Base-by-base conservation (phyloP, 176 grass and related monocot genomes). In the Cenchrus fungigraminus region DNA sequence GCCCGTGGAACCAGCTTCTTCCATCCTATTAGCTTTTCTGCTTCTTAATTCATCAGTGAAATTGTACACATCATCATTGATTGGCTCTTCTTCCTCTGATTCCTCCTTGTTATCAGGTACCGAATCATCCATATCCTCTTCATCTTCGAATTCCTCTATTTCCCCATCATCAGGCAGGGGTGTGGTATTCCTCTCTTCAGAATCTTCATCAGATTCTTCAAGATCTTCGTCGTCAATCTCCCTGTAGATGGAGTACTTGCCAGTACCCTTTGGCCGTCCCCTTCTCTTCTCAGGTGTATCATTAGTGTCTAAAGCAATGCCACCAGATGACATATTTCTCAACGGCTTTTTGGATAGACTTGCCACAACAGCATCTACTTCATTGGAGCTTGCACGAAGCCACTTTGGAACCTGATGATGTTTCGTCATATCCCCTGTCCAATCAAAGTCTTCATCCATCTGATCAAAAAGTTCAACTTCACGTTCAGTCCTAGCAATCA, bases 361-460 rank as follows among this genome's bases (percentile, higher is more conserved):
- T 9, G 81, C 56, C 28, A 92, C 81, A 45, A 92, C 83, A 68
- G 79, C 22, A 89, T 97, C 94, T 81, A 97, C 86, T 72, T 99
- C 97, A 43, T 34, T 84, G 74, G 97, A 94, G 73, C 19, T 87
- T 43, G 86, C 92, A 17, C 97, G 91, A 45, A 99, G 97, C 97
- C 97, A 99, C 86, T 94, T 94, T 52, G 97, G 97, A 65, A 92
- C 86, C 81, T 99, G 91, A 60, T 86, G 90, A 79, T 94, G 84
- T 69, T 92, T 93, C 51, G 88, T 79, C 97, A 97, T 94, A 80
- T 97, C 97, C 69, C 91, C 90, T 68, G 97, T 93, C 97, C 97
- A 99, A 84, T 97, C 97, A 19, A 92, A 90, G 74, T 99, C 91
- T 83, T 99, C 97, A 82, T 99, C 97, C 97, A 99, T 99, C 87